Evolutionary conservation across 163 green algal genomes (phyloP).

Genomic region (Smithsoniella earleae): DNA sequence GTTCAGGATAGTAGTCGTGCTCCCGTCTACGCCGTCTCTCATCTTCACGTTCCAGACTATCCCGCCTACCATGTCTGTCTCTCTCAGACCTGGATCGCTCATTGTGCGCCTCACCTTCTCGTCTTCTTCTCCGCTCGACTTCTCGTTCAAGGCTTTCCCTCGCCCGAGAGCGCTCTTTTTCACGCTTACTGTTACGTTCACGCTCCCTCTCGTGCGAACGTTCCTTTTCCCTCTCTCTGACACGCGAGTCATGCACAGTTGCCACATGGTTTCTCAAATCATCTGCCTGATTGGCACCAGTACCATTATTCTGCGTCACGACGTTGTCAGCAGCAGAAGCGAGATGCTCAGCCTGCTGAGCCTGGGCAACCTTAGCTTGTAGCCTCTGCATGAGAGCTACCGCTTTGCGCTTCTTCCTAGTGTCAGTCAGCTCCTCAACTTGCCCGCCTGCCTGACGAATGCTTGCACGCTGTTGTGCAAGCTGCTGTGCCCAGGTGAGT

Average conservation of each 20-base stretch:
- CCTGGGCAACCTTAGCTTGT: constrained; percentile 8
- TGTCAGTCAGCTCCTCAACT: constrained; percentile 28
- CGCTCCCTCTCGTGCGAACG: neutral
- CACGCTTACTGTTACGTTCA: neutral
- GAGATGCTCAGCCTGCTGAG: neutral
- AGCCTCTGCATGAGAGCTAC: constrained; percentile 10
- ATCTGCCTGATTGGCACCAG: neutral
- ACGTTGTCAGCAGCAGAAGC: neutral
- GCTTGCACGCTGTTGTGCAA: constrained; percentile 7
- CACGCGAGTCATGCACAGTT: neutral
- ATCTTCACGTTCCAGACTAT: neutral
- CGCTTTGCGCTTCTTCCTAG: constrained; percentile 16
- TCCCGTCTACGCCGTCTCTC: neutral
- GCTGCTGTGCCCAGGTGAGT: neutral
- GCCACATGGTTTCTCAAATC: neutral
- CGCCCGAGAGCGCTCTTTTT: neutral
- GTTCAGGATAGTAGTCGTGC: too few relatives aligned
- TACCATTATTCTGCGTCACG: neutral
- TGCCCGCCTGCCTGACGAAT: neutral
- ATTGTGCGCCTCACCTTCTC: neutral
- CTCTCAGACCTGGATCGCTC: neutral
- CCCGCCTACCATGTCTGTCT: neutral
- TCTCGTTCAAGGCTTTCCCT: neutral
- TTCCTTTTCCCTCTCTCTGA: neutral
- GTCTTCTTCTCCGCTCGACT: neutral